phyloP scores from a whole-genome alignment of 768 basidiomycete species.

The Collybiopsis confluens region DNA sequence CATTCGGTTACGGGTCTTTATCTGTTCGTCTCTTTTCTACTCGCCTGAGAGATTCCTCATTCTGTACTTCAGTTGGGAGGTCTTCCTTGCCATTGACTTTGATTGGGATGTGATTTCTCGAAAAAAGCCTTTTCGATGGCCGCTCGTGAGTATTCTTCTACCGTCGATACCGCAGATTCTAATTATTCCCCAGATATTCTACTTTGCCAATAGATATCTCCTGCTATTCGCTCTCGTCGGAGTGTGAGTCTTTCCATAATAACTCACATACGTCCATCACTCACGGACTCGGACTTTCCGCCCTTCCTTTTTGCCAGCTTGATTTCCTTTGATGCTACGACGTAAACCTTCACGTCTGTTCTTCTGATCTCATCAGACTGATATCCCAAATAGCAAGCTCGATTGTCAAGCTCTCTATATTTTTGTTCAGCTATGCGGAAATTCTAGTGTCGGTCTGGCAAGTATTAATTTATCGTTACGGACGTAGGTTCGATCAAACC shows the following conservation, averaged over 20 bases:
- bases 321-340: conserved; percentile 54
- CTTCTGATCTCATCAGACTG: neutral
- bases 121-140: conserved; percentile 60
- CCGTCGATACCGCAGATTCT: neutral
- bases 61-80: conserved; percentile 53
- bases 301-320: conserved; percentile 31
- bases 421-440: conserved; percentile 61
- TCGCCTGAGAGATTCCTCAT: conserved; percentile 7
- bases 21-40: conserved; percentile 33
- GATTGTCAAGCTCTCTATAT: conserved; percentile 69
- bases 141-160: conserved; percentile 57
- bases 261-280: conserved; percentile 1
- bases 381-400: conserved; percentile 32
- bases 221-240: conserved; percentile 63
- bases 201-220: conserved; percentile 66
- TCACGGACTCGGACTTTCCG: conserved; percentile 8
- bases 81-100: conserved; percentile 55
- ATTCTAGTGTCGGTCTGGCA: conserved; percentile 63
- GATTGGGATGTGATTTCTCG: conserved; percentile 61
- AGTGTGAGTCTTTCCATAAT: conserved; percentile 43
- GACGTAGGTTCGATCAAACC: too few species aligned
- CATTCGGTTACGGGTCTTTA: conserved; percentile 59
- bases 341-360: conserved; percentile 25
- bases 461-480: conserved; percentile 67
- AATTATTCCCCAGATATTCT: conserved; percentile 44